Base-by-base conservation (phyloP, 2,329 filamentous ascomycete genomes). In the Alternaria longipes region DNA sequence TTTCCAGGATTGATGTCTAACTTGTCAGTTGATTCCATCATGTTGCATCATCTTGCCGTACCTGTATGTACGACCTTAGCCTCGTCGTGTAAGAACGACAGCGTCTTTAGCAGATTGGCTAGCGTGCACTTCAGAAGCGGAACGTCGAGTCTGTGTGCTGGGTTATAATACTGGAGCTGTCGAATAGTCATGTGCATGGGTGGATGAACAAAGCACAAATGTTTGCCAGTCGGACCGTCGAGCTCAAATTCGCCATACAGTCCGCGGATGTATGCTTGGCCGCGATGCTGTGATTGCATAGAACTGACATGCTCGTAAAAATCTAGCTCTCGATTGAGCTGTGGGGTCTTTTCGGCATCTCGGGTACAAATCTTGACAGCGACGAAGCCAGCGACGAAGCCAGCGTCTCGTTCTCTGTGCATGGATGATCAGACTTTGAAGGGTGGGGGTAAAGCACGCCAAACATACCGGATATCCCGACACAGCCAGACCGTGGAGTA, bases 21-120 rank as follows among this genome's bases (percentile, higher is more conserved):
- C 41, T 62, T 47, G 52, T 68, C 12, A 59, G 57, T 53, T 59
- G 20, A 55, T 54, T 60, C 36, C 54, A 61, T 62, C 22, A 54
- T 44, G 44, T 56, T 59, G 34, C 47, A 63, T 46, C 49, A 62
- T 53, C 38, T 56, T 67, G 69, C 56, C 59, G 46, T 74, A 82
- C 81, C 80, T 58, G 81, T 82, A 64, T 84, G 82, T 38, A 83
- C 77, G 58, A 84, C 73, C 38, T 79, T 79, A 71, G 80, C 81
- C 60, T 83, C 77, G 5, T 75, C 76, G 63, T 84, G 82, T 45
- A 84, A 66, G 53, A 72, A 72, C 50, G 83, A 80, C 5, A 84
- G 78, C n/a, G 80, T 81, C 36, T 77, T 75, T 50, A 72, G 45
- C 81, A 80, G 7, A 75, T 59, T 60, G 74, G 73, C 54, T 70